phyloP scores from a whole-genome alignment of 345 rosid species.

The Pistacia atlantica region DNA sequence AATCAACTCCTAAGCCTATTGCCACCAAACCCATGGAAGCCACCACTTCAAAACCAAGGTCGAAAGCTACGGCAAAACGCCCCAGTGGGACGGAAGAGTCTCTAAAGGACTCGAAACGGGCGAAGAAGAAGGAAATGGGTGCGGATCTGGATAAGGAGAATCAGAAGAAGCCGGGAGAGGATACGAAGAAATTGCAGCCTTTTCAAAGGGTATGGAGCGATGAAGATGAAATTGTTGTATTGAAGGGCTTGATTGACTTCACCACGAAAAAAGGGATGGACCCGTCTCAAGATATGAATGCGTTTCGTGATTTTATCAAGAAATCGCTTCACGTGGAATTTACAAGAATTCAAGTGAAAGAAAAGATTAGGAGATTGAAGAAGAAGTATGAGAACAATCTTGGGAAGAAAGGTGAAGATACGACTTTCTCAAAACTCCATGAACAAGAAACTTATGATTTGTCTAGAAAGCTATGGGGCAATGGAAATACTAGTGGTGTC shows the following conservation, averaged over 20 bases:
- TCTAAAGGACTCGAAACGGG: constrained; percentile 24
- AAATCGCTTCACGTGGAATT: constrained; percentile 42
- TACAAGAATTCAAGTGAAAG: constrained; percentile 35
- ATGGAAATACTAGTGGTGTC: constrained; percentile 17
- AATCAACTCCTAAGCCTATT: constrained; percentile 25
- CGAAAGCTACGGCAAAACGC: constrained; percentile 25
- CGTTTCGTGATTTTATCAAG: constrained; percentile 43
- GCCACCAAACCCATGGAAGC: constrained; percentile 30
- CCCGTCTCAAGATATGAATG: constrained; percentile 37
- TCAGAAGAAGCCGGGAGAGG: constrained; percentile 40
- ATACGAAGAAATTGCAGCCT: constrained; percentile 34
- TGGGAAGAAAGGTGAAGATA: constrained; percentile 29
- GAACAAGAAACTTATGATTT: constrained; percentile 37
- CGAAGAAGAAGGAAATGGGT: constrained; percentile 28
- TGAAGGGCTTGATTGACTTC: constrained; percentile 46
- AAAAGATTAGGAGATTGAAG: constrained; percentile 45
- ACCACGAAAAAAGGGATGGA: constrained; percentile 33
- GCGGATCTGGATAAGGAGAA: constrained; percentile 9
- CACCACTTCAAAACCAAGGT: constrained; percentile 15
- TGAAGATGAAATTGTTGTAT: constrained; percentile 46
- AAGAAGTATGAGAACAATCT: constrained; percentile 35
- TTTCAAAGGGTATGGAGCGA: constrained; percentile 55
- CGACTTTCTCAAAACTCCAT: constrained; percentile 26
- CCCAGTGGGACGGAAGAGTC: constrained; percentile 12
- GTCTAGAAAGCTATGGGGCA: constrained; percentile 45